Base-by-base conservation (phyloP, 345 rosid species). In the Eucalyptus sp. region DNA sequence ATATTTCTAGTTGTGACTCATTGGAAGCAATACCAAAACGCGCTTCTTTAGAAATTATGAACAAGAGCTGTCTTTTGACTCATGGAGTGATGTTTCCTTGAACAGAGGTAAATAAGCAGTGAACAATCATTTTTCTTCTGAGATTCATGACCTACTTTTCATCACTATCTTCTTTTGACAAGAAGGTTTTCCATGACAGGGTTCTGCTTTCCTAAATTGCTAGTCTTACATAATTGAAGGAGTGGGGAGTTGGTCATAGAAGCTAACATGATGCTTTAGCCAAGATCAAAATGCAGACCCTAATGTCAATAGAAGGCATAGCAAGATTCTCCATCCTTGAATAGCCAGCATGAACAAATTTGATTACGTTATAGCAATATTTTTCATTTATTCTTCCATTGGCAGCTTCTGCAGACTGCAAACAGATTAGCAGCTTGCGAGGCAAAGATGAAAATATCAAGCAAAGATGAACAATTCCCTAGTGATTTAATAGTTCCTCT, bases 1-100 rank as follows among this genome's bases (percentile, higher is more conserved):
- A 60, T 60, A 60, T 60, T 11, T 27, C 4, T 25, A 7, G 66
- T 5, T 27, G 66, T 14, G 31, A 60, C n/a, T 60, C 66, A 60
- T 27, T 60, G 66, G n/a, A 60, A 60, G 14, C 15, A 3, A 25
- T 12, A 27, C 7, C n/a, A 7, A 27, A 25, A 29, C 7, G 5
- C 10, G 7, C 14, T 4, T 25, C 14, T 1, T 5, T 5, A 11
- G 66, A 60, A 13, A 25, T 11, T 60, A 25, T 11, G 7, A 25
- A 43, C 44, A 25, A 2, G 56, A 7, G 24, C 1, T 7, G 4
- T 18, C 4, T 52, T 6, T 7, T 5, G 11, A 2, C 41, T 41
- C 41, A 4, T 41, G 41, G 0, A 11, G 15, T 27, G 4, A 60
- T 60, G 16, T 60, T 62, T 27, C 31, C 2, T 58, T 2, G n/a